Conservation (phyloP, 371 early-diverging fungal genomes). For the Saksenaea vasiformis region DNA sequence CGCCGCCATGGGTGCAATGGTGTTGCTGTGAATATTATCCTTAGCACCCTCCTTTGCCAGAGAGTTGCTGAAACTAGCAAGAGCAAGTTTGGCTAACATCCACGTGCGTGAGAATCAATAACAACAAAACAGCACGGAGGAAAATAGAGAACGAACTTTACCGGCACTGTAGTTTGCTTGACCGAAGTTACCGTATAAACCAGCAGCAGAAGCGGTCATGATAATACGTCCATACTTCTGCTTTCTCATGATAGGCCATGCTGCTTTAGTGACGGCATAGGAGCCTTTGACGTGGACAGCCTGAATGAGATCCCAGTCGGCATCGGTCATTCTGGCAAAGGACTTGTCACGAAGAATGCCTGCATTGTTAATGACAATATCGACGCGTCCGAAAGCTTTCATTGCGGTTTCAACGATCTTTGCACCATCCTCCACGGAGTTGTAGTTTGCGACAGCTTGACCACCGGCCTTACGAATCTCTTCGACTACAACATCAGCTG, state of each 20-base stretch:
- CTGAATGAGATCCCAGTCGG: constrained; percentile 95
- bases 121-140: neutral
- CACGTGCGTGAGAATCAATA: neutral
- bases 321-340: constrained; percentile 93
- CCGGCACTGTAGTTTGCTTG: constrained; percentile 94
- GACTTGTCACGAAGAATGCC: constrained; percentile 97
- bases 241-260: constrained; percentile 94
- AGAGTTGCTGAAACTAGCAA: constrained; percentile 88
- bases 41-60: constrained; percentile 94
- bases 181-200: constrained; percentile 99
- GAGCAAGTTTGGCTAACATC: constrained; percentile 84
- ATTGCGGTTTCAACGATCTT: constrained; percentile 96
- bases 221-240: constrained; percentile 91
- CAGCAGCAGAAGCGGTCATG: constrained; percentile 92
- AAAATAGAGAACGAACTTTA: constrained; percentile 15
- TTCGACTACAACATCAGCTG: constrained; percentile 95
- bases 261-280: constrained; percentile 95
- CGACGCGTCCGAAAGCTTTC: constrained; percentile 93
- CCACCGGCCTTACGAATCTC: constrained; percentile 93
- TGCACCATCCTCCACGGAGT: constrained; percentile 95
- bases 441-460: constrained; percentile 96
- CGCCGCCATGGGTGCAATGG: constrained; percentile 97
- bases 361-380: constrained; percentile 97
- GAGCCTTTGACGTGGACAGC: constrained; percentile 93
- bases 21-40: constrained; percentile 90